phyloP scores from a whole-genome alignment of 2,329 filamentous ascomycete genomes.

The Paracoccidioides lutzii region DNA sequence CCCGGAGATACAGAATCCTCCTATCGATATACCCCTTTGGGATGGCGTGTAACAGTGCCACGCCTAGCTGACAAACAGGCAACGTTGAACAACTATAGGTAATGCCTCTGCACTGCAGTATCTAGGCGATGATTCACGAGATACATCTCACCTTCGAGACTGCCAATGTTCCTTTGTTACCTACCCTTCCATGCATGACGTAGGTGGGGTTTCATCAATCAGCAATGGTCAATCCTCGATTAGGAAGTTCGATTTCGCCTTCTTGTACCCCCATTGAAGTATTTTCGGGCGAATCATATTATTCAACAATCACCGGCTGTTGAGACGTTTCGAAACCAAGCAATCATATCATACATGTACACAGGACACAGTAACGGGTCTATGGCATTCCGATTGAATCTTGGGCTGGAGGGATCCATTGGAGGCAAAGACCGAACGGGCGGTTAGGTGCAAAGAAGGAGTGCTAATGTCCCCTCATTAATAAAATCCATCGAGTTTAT shows the following conservation, averaged over 20 bases:
- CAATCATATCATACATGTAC: neutral
- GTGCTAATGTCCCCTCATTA: neutral
- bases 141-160: neutral
- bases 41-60: neutral
- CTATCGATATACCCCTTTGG: constrained; percentile 1
- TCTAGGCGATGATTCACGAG: neutral
- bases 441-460: neutral
- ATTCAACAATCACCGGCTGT: neutral
- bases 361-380: neutral
- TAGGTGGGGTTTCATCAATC: neutral
- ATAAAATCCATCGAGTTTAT: neutral
- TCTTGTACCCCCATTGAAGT: neutral
- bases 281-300: neutral
- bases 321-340: neutral
- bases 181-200: neutral
- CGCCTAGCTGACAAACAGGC: neutral
- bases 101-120: neutral
- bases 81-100: neutral
- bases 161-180: neutral
- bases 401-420: neutral
- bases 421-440: constrained; percentile 1
- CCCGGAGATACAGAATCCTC: neutral
- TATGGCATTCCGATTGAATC: neutral
- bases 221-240: neutral
- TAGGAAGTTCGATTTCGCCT: neutral